phyloP scores from a whole-genome alignment of 148 eudicot species.

The Vaccinium corymbosum region DNA sequence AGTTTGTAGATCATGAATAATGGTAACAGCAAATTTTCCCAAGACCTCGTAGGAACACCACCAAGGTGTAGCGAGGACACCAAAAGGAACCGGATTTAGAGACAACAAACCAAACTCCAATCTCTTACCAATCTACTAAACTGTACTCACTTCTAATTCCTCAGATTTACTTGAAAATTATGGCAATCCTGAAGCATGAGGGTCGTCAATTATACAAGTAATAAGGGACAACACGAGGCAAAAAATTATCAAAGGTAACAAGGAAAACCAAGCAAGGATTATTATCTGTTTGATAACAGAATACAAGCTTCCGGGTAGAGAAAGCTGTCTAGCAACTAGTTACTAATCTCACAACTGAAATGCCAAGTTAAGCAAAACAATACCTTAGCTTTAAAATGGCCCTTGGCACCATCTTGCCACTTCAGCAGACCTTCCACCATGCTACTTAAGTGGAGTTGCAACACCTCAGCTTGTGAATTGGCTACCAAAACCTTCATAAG shows the following conservation, averaged over 20 bases:
- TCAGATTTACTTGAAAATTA: not conserved
- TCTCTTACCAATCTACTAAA: too few species aligned
- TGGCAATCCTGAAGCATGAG: not conserved
- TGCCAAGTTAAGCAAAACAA: slow-evolving; percentile 4
- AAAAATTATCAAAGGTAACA: not conserved
- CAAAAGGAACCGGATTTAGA: not conserved
- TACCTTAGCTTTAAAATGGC: slow-evolving; percentile 96
- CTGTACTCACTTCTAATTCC: not conserved
- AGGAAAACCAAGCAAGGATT: not conserved
- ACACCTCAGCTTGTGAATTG: slow-evolving; percentile 70
- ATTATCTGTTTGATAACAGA: not conserved
- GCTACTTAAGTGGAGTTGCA: slow-evolving; percentile 58
- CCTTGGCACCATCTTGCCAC: slow-evolving; percentile 77
- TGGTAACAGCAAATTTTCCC: not conserved
- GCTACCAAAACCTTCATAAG: slow-evolving; percentile 90
- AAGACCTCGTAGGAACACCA: too few species aligned
- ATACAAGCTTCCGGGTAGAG: not conserved
- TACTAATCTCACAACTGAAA: not conserved
- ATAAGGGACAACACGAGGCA: not conserved
- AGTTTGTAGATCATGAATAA: not conserved
- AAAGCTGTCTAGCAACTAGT: too few species aligned
- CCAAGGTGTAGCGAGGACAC: not conserved
- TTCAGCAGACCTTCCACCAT: slow-evolving; percentile 74
- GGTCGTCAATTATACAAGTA: not conserved
- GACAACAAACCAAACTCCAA: not conserved